Evolutionary conservation across 2,329 filamentous ascomycete species (phyloP), one percentile per base, ranked within the genome.

Genomic region (Cercospora beticola): DNA sequence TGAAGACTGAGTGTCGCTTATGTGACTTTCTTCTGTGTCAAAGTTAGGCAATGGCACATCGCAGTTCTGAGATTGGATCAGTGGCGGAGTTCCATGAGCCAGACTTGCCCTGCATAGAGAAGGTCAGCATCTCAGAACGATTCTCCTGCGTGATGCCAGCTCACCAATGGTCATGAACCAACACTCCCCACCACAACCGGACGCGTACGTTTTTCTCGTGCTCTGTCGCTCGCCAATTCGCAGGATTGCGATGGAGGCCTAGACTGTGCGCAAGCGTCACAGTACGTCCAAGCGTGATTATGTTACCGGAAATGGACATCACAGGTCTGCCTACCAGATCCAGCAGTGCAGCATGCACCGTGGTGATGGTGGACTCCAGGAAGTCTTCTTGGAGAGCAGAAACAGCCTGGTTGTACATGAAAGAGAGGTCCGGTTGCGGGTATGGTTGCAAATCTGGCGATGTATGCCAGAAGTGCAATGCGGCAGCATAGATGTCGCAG

Each of bases 151-250:
- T 40, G 26, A 16, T 52, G 36, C 16, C n/a, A 54, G 54, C 67
- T 31, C 33, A 83, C 82, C 86, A 88, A 49, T 84, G 82, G 75
- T 87, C 86, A 66, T 86, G 85, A 46, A 87, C 84, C 2, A 87
- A 78, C 2, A 87, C 83, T 5, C 83, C 85, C 86, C 86, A 87
- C 84, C 86, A 87, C 3, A 86, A 75, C 2, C 84, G 82, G 31
- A 85, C 83, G 6, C 86, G 81, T 16, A 85, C 77, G 8, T 82
- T 80, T 71, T 86, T 87, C 70, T 87, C 86, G 36, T 80, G 78
- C 1, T 79, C 79, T 1, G 83, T 82, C 1, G 86, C 80, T 57
- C 83, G 84, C 85, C 85, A 87, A 66, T 81, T 80, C 4, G 81
- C 82, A 12, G 85, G 84, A 71, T 87, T 84, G 30, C 86, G 81